Base-by-base conservation (phyloP, 2,329 filamentous ascomycete genomes). In the Epichloe sp. region DNA sequence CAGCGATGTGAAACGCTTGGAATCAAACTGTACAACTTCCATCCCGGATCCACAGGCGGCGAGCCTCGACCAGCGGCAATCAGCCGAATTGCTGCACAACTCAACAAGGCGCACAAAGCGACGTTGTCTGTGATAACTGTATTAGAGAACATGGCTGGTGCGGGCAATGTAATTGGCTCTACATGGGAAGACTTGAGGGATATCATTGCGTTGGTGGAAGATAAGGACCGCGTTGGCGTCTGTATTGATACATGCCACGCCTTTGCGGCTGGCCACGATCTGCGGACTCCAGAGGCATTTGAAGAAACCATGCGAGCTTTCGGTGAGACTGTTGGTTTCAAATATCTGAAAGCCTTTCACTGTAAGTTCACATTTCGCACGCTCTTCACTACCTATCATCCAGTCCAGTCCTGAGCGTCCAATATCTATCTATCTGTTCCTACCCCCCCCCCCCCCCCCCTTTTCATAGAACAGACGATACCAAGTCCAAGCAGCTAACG, bases 201-300 rank as follows among this genome's bases (percentile, higher is more conserved):
- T 60, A 87, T 96, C 56, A 94, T 98, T 58, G 77, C 77, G 14
- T 74, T 82, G 8, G 79, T 97, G 23, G 78, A 89, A 21, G 81
- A 95, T 65, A 94, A 95, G 70, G 66, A 73, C 43, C 82, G 93
- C 35, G 83, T 98, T 2, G 93, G 91, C 44, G 89, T 98, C 17
- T 98, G 93, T 67, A 81, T 98, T 52, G 93, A 98, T 65, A 98
- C 93, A 0, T 98, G 93, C 69, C 93, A 98, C 68, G 83, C 89
- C 53, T 97, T 97, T 66, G 91, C 91, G 0, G 90, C 88, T 0
- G 93, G 93, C 5, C 93, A 97, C 65, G 93, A 98, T 65, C 69
- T 98, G 35, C 80, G 88, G 49, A 81, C 83, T 0, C 84, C 87
- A 0, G 76, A 80, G 48, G 76, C 84, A 0, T 95, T 95, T 65